Evolutionary conservation across 1,139 yeast species (phyloP), one percentile per base, ranked within the genome.

Genomic region (Saccharomyces hybrid): DNA sequence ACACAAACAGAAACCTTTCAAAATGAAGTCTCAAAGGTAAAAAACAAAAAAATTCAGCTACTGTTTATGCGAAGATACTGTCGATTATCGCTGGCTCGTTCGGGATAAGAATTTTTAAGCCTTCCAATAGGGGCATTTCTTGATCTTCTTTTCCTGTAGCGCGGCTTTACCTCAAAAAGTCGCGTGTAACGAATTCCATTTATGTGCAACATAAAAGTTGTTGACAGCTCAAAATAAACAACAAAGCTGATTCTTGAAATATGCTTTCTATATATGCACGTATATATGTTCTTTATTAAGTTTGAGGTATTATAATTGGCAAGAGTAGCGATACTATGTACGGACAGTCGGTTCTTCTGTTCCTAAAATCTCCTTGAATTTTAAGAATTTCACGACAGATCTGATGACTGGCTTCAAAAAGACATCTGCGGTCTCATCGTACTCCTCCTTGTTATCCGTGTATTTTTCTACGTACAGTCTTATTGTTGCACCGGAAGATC

Each of bases 401-500:
- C 75, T 64, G 61, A 93, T 81, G 62, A 86, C 91, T 4, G 76
- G 71, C 52, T 75, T 75, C 65, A 93, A 79, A 72, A 75, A 90
- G 46, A 83, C 82, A 62, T 86, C 88, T n/a, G 91, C 95, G 49
- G 76, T 71, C 57, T 73, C 64, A 8, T 66, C 66, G 66, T 79
- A 82, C 49, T 77, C 77, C 14, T 80, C 60, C 55, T 73, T 70
- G 66, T 89, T 95, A 53, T 73, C 66, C 46, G 86, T 82, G 74
- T 88, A 91, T 73, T 85, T 85, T 73, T 93, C 99, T 70, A 91
- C 77, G 73, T 93, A 93, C 62, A 93, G 77, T 73, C 99, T 83
- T 58, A 95, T 91, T 2, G 99, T 93, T 16, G 99, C 98, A 50
- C 99, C 99, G 1, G 96, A 84, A 1, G 98, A 90, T 5, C 99